Evolutionary conservation across 495 filamentous ascomycete species (phyloP), one percentile per base, ranked within the genome.

Genomic region (Penicillium malachiteum): DNA sequence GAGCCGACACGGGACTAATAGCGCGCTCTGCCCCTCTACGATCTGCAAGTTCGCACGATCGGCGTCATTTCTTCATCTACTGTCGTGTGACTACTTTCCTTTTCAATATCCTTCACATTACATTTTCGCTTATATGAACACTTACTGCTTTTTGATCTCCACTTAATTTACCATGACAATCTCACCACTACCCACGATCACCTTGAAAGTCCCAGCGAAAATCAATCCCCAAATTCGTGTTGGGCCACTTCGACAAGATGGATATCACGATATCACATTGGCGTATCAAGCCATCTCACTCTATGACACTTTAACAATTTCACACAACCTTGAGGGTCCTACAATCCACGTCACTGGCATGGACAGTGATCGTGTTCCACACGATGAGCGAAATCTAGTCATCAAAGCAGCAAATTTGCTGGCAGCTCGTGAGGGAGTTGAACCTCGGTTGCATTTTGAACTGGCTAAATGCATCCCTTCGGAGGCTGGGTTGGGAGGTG

Each of bases 141-240:
- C 21, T 26, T 26, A 1, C 4, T 4, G 21, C 17, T 50, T 10
- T n/a, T 16, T 12, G 0, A 6, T 38, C 6, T 7, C 33, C 1
- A 30, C 14, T 30, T 1, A 48, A 30, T 1, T 13, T 9, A 51
- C 3, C 17, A 49, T 55, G 45, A 34, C 44, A 8, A 13, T 11
- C 37, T 12, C 13, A 33, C 26, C 51, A 31, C 13, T 3, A 17
- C 18, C 21, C 12, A 39, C 31, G 30, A 33, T 55, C 18, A 48
- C 44, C 9, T 32, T 55, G 14, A 44, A 48, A 41, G 52, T 55
- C 10, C 52, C 52, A 13, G 52, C 52, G 3, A 55, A 55, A 35
- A 44, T 55, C 45, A 55, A 55, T 35, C 52, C 52, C 13, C 52
- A 55, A 14, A 42, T 55, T 35, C 45, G 52, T 7, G 52, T 55